phyloP scores from a whole-genome alignment of 768 basidiomycete genomes.

The Leccinum subgranulosum region DNA sequence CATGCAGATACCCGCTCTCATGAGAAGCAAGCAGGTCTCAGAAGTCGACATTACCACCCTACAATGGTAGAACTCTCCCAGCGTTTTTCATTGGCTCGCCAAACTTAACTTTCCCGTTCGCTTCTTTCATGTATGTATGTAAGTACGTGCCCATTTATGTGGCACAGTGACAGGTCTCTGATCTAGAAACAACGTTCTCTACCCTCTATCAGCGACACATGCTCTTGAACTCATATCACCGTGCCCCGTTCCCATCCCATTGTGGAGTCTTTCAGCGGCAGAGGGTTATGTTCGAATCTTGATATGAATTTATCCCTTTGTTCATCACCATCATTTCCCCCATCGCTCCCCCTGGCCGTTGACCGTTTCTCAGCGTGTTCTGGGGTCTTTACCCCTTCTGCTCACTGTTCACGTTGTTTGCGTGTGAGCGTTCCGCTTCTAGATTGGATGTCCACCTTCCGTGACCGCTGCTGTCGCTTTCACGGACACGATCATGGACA shows the following conservation, averaged over 20 bases:
- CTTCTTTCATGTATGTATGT: constrained; percentile 4
- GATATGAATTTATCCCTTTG: not conserved
- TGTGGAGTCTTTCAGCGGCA: not conserved
- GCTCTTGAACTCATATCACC: not conserved
- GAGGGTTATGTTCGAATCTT: not conserved
- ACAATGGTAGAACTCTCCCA: not conserved
- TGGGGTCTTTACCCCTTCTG: not conserved
- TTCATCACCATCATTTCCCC: not conserved
- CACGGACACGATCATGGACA: no score
- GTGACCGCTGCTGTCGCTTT: not conserved
- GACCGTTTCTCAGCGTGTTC: not conserved
- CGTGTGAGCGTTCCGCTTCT: not conserved
- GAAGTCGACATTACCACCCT: not conserved
- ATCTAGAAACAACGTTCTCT: not conserved
- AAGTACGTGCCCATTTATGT: not conserved
- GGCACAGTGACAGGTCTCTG: not conserved
- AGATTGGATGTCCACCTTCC: not conserved
- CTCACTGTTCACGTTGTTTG: not conserved
- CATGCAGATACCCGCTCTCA: not conserved
- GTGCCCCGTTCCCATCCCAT: not conserved
- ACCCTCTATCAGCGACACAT: not conserved
- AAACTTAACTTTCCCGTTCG: not conserved
- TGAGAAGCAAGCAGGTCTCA: not conserved
- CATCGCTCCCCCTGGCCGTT: not conserved
- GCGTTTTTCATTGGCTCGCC: not conserved